Conservation (phyloP, 1,139 yeast genomes). For the Saccharomyces hybrid region DNA sequence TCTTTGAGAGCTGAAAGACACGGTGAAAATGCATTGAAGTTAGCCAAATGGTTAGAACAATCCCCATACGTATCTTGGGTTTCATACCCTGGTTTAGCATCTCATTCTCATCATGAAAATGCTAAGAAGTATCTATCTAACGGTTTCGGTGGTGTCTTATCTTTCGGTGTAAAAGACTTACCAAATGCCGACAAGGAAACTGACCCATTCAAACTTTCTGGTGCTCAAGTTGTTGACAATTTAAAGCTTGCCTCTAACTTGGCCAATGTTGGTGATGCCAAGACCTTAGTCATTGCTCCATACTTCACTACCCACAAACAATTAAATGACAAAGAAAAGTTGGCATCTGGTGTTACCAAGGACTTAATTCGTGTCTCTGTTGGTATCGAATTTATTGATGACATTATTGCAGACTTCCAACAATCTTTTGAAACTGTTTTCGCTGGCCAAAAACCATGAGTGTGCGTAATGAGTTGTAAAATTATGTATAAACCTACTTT, state of each 20-base stretch:
- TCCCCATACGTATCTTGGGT: constrained; percentile 78
- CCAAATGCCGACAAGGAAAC: constrained; percentile 37
- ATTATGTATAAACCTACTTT: constrained; percentile 1
- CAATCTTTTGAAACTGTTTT: constrained; percentile 61
- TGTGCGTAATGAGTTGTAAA: not conserved
- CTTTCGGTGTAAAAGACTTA: constrained; percentile 77
- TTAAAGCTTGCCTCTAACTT: constrained; percentile 81
- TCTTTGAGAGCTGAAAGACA: constrained; percentile 93
- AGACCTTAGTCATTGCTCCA: constrained; percentile 92
- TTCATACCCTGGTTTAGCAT: constrained; percentile 80
- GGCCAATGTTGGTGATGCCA: constrained; percentile 95
- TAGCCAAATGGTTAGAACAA: constrained; percentile 70
- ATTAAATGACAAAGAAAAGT: constrained; percentile 71
- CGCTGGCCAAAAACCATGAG: constrained; percentile 20
- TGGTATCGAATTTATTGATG: constrained; percentile 87
- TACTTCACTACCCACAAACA: constrained; percentile 94
- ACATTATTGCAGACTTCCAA: constrained; percentile 78
- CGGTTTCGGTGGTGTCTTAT: constrained; percentile 79
- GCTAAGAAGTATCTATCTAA: constrained; percentile 75
- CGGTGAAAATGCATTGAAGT: constrained; percentile 69
- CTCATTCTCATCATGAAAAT: constrained; percentile 73
- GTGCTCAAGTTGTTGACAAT: constrained; percentile 74
- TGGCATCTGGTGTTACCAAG: constrained; percentile 74
- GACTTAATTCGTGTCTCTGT: constrained; percentile 84
- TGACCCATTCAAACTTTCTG: constrained; percentile 61